Conservation (phyloP, 2,329 filamentous ascomycete species). For the Elsinoe fawcettii region DNA sequence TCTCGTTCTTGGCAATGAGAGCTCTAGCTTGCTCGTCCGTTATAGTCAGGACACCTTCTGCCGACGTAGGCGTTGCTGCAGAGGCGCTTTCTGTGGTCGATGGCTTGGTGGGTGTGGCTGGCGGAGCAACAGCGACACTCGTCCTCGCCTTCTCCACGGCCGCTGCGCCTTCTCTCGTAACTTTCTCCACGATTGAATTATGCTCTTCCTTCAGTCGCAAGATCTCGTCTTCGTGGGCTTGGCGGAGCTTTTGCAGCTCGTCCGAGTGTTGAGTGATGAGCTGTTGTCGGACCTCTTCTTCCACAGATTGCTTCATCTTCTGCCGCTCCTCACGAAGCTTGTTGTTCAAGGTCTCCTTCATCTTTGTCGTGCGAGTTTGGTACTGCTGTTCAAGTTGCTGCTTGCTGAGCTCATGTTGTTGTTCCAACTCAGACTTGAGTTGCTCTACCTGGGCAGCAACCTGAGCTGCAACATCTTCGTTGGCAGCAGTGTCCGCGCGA, state of each 20-base stretch:
- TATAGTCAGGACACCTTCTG: slow-evolving; percentile 28
- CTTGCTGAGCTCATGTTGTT: slow-evolving; percentile 31
- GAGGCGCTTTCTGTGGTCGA: slow-evolving; percentile 16
- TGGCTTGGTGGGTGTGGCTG: slow-evolving; percentile 28
- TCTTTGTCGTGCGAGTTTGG: slow-evolving; percentile 55
- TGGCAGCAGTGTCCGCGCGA: slow-evolving; percentile 19
- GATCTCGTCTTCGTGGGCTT: slow-evolving; percentile 40
- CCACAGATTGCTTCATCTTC: slow-evolving; percentile 28
- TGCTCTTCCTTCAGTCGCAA: slow-evolving; percentile 33
- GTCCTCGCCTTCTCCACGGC: slow-evolving; percentile 31
- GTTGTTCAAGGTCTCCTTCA: slow-evolving; percentile 60
- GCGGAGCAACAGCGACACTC: slow-evolving; percentile 23
- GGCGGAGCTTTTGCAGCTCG: slow-evolving; percentile 42
- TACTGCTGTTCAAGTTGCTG: slow-evolving; percentile 42
- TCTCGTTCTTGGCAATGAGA: slow-evolving; percentile 43
- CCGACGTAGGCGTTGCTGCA: slow-evolving; percentile 6
- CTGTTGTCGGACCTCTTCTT: slow-evolving; percentile 29
- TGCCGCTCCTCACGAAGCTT: slow-evolving; percentile 50
- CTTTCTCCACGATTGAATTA: slow-evolving; percentile 30
- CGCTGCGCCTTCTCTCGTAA: slow-evolving; percentile 30
- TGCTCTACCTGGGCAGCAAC: slow-evolving; percentile 37
- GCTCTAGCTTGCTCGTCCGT: slow-evolving; percentile 44
- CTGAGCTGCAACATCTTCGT: slow-evolving; percentile 38
- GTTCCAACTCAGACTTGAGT: slow-evolving; percentile 32
- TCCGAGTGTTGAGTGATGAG: slow-evolving; percentile 38